Conservation (phyloP, 768 basidiomycete species). For the Boletus rufocinnamomeus region DNA sequence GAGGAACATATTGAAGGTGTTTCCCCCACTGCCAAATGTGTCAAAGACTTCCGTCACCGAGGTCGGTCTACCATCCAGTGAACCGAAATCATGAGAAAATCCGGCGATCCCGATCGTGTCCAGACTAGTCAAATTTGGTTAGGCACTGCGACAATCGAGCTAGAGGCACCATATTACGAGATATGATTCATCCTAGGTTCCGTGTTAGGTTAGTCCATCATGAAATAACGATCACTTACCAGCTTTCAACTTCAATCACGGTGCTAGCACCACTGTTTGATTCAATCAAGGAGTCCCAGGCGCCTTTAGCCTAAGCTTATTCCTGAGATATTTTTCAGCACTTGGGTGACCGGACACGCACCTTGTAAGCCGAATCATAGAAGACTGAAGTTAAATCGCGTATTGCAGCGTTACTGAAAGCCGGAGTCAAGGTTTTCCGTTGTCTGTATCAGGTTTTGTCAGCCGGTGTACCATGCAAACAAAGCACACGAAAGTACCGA, state of each 20-base stretch:
- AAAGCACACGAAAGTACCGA: conserved; percentile 5
- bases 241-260: conserved; percentile 50
- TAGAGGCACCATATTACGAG: conserved; percentile 33
- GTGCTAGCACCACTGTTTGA: conserved; percentile 26
- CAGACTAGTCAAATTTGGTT: conserved; percentile 30
- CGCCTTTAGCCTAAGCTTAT: conserved; percentile 29
- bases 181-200: conserved; percentile 46
- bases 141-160: background rate
- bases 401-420: conserved; percentile 44
- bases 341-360: conserved; percentile 20
- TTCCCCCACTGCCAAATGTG: conserved; percentile 16
- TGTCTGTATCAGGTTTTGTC: conserved; percentile 27
- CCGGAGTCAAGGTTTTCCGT: conserved; percentile 41
- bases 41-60: conserved; percentile 32
- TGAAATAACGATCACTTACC: conserved; percentile 31
- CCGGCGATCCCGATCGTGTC: conserved; percentile 49
- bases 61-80: conserved; percentile 38
- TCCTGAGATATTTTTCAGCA: background rate
- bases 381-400: conserved; percentile 40
- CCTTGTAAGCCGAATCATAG: conserved; percentile 46
- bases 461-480: conserved; percentile 23
- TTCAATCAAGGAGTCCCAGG: conserved; percentile 35
- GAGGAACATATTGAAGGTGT: conserved; percentile 8
- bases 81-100: conserved; percentile 47
- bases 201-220: background rate